phyloP scores from a whole-genome alignment of 202 grass and related monocot species.

The Zizania palustris region DNA sequence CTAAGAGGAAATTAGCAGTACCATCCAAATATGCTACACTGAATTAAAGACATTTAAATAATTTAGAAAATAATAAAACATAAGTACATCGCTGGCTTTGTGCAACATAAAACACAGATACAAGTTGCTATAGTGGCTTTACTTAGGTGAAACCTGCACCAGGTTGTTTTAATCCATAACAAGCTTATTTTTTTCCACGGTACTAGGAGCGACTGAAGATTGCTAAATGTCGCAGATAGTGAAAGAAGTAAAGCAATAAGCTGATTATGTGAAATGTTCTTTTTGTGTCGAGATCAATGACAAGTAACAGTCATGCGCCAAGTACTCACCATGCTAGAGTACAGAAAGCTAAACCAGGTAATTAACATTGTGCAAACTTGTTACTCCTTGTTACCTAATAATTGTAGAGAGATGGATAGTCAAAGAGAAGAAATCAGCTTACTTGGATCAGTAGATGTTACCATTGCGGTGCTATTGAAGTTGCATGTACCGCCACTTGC shows the following conservation, averaged over 20 bases:
- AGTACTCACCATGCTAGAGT: not conserved
- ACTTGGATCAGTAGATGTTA: slow-evolving; percentile 92
- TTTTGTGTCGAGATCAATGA: not conserved
- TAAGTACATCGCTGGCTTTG: not conserved
- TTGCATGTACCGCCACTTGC: slow-evolving; percentile 88
- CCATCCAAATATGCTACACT: not conserved
- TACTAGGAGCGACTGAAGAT: not conserved
- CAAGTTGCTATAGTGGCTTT: not conserved
- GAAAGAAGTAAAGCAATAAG: slow-evolving; percentile 6
- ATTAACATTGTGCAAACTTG: slow-evolving; percentile 9
- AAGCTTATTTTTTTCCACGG: not conserved
- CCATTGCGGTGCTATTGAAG: slow-evolving; percentile 84
- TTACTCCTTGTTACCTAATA: not conserved
- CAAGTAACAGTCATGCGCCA: slow-evolving; percentile 2
- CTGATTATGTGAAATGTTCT: not conserved
- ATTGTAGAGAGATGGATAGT: not conserved
- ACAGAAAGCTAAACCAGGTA: not conserved
- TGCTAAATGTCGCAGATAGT: not conserved
- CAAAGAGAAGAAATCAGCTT: slow-evolving; percentile 53
- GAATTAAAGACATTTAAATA: not conserved
- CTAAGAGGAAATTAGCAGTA: not conserved
- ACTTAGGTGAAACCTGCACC: not conserved
- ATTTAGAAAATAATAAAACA: not conserved
- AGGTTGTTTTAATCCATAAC: not conserved
- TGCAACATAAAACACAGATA: slow-evolving; percentile 5